A percentile compares a stretch with the other conserved stretches of the same genome.
Conservation (phyloP, 345 rosid genomes). For the Sisymbrium altissimum region DNA sequence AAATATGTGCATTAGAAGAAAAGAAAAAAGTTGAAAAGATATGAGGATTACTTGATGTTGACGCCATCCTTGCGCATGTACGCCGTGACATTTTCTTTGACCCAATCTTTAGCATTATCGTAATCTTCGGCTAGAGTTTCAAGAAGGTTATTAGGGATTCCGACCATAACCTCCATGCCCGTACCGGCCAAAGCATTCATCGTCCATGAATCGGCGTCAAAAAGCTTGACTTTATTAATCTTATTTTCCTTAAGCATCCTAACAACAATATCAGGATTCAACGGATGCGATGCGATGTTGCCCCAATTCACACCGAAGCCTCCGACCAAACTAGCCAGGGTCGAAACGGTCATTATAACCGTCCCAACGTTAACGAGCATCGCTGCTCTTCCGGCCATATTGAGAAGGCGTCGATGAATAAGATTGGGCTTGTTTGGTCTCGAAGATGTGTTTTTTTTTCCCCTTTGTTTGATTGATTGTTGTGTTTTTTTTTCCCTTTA, state of each 20-base stretch:
- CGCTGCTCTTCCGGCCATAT: constrained; percentile 29
- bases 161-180: constrained; percentile 71
- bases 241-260: constrained; percentile 71
- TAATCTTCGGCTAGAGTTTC: constrained; percentile 29
- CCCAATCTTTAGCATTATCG: constrained; percentile 63
- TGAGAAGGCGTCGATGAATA: constrained; percentile 20
- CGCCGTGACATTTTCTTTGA: constrained; percentile 56
- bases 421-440: background rate
- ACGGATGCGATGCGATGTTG: constrained; percentile 52
- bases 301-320: constrained; percentile 90
- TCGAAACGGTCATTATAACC: constrained; percentile 31
- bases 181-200: constrained; percentile 52
- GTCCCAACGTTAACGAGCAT: constrained; percentile 26
- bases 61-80: constrained; percentile 50
- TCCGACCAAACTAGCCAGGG: constrained; percentile 27
- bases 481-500: background rate
- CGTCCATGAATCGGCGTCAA: constrained; percentile 62
- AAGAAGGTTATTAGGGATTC: constrained; percentile 69
- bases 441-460: background rate
- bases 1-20: background rate
- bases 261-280: constrained; percentile 55
- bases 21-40: background rate
- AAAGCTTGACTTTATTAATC: constrained; percentile 65
- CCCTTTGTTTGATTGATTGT: background rate
- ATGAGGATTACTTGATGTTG: constrained; percentile 51